phyloP scores from a whole-genome alignment of 2,329 filamentous ascomycete species.

The Endothia cerciana region DNA sequence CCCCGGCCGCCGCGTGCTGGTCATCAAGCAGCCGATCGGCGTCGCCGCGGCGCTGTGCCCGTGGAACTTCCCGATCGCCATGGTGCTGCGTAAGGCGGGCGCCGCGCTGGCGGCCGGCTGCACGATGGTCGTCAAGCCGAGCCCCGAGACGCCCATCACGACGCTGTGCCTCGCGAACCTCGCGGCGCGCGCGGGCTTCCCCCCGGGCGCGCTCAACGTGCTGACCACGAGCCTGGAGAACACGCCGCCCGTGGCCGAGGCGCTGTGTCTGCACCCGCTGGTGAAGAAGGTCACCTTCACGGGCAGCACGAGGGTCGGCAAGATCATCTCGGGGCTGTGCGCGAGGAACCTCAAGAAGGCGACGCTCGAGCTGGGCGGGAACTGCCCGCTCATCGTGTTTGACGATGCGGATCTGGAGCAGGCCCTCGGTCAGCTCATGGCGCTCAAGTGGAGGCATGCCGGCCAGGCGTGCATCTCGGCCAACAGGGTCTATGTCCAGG shows the following conservation, averaged over 20 bases:
- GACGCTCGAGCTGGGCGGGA: constrained; percentile 73
- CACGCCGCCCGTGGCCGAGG: constrained; percentile 50
- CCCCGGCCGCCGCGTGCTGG: constrained; percentile 68
- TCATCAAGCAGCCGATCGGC: constrained; percentile 75
- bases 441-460: constrained; percentile 53
- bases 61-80: constrained; percentile 72
- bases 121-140: constrained; percentile 75
- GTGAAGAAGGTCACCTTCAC: constrained; percentile 76
- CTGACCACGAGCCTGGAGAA: constrained; percentile 49
- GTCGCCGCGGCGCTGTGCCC: constrained; percentile 71
- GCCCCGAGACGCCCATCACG: constrained; percentile 75
- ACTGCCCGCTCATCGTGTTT: constrained; percentile 69
- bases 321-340: constrained; percentile 65
- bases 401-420: constrained; percentile 69
- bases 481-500: constrained; percentile 68
- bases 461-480: constrained; percentile 69
- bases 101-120: constrained; percentile 73
- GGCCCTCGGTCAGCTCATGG: constrained; percentile 52
- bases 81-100: constrained; percentile 70
- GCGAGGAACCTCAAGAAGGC: constrained; percentile 70
- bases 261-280: constrained; percentile 48
- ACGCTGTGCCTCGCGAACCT: constrained; percentile 71
- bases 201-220: constrained; percentile 68
- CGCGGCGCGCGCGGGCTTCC: constrained; percentile 72
- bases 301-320: constrained; percentile 71